These are phyloP conservation scores for Candida glaebosa DNA, from an alignment of 805 yeast genomes.

Conservation along the genomic window DNA sequence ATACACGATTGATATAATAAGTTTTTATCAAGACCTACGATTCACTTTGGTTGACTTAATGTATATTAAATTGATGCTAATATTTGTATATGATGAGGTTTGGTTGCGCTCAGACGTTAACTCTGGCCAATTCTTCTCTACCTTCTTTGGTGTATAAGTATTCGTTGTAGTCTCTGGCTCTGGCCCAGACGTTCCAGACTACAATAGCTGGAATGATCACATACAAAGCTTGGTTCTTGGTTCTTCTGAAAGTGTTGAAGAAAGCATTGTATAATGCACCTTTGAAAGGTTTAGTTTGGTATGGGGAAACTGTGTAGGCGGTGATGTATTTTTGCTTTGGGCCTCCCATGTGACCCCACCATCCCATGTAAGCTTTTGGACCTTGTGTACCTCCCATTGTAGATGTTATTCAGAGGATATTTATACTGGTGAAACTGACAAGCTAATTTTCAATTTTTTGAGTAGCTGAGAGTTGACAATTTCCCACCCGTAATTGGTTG, in stretches of 20 bases:
- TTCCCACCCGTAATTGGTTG: neutral
- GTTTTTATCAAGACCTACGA: too few species aligned
- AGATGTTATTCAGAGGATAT: constrained; percentile 1
- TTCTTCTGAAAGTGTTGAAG: constrained; percentile 94
- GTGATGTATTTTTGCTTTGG: constrained; percentile 85
- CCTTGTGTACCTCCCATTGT: constrained; percentile 35
- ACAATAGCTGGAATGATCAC: constrained; percentile 72
- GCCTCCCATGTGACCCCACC: constrained; percentile 95
- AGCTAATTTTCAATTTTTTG: constrained; percentile 1
- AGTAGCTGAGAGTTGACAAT: neutral
- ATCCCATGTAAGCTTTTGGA: constrained; percentile 83
- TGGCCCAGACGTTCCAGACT: constrained; percentile 83
- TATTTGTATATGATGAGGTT: neutral
- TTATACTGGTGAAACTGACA: neutral
- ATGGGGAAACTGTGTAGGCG: constrained; percentile 88
- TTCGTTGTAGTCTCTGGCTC: constrained; percentile 87
- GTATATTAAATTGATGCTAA: neutral
- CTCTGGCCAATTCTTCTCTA: constrained; percentile 85
- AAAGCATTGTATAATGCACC: constrained; percentile 82
- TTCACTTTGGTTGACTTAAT: too few species aligned
- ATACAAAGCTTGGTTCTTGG: constrained; percentile 77
- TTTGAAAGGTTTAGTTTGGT: constrained; percentile 87
- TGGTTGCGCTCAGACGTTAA: constrained; percentile 27
- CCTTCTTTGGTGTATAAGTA: constrained; percentile 97
- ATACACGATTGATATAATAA: too few species aligned